A percentile compares a stretch with the other conserved stretches of the same genome.
Evolutionary conservation across 768 basidiomycete species (phyloP).

Genomic region (Pholiota conissans): DNA sequence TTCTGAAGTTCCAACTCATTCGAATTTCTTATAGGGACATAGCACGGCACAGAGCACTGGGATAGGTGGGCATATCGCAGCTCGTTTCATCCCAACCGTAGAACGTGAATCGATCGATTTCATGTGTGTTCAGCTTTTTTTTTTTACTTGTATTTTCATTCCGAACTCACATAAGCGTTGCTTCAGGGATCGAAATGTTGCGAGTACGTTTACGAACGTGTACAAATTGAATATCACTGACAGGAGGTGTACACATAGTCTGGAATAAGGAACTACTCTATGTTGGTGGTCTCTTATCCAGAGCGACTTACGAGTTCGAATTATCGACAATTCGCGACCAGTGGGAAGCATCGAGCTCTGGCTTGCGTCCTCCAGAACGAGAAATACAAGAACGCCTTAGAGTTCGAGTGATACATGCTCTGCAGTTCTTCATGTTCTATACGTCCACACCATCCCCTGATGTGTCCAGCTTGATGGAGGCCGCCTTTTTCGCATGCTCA

Average conservation of each 20-base stretch:
- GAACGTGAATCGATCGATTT: conserved; percentile 93
- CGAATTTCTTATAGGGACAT: conserved; percentile 61
- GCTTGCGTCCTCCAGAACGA: conserved; percentile 28
- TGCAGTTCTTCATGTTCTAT: conserved; percentile 90
- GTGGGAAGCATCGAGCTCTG: conserved; percentile 52
- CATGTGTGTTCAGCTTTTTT: conserved; percentile 50
- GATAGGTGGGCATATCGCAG: conserved; percentile 60
- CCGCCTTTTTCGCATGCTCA: conserved; percentile 75
- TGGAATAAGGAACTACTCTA: conserved; percentile 92
- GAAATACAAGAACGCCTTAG: conserved; percentile 53
- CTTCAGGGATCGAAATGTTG: conserved; percentile 76
- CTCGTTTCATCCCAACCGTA: conserved; percentile 93
- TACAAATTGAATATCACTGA: conserved; percentile 3
- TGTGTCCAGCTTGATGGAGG: conserved; percentile 70
- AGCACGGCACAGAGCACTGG: conserved; percentile 93
- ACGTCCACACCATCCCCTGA: conserved; percentile 83
- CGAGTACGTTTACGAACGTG: conserved; percentile 42
- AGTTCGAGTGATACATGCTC: conserved; percentile 68
- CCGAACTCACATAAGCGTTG: background rate
- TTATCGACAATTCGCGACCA: conserved; percentile 55
- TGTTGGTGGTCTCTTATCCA: conserved; percentile 79
- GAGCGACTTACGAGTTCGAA: conserved; percentile 85
- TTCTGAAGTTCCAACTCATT: background rate
- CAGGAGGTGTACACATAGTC: conserved; percentile 36
- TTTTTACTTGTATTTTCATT: background rate